Base-by-base conservation (phyloP, 306 rosid species). In the apple (Malus domestica) region DNA sequence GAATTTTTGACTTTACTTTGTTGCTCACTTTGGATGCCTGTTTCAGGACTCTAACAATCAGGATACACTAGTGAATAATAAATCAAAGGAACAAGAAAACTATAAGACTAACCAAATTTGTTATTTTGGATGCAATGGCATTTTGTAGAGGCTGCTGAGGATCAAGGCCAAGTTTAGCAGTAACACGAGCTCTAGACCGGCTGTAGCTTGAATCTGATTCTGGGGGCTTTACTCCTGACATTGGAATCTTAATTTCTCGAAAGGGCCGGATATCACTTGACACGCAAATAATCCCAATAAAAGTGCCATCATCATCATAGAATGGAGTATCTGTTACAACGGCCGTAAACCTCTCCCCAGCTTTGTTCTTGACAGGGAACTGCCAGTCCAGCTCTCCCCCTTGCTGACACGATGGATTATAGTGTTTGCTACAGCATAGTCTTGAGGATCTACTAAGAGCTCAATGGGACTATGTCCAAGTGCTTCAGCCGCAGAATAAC, bases 21-120 rank as follows among this genome's bases (percentile, higher is more conserved):
- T 83, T 90, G 86, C 98, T 87, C 85, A 96, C 89, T 86, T 86
- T 96, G 27, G 96, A 86, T 67, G 99, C 99, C 99, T 96, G 90
- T 87, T 78, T 82, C 16, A 80, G 27, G 72, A 62, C 78, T 80
- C 76, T 35, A 75, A 84, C 69, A 64, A 83, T 89, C 86, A 90
- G 82, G 70, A 79, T 32, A 88, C 38, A 55, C 62, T 67, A 78
- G 18, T 61, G 51, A 25, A 90, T 29, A 85, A 62, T 25, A 82
- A 86, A 81, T 75, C 68, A 80, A 46, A 77, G 46, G 62, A 77
- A 80, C 72, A 83, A 13, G 60, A 71, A 66, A 77, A 79, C 57
- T 46, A 80, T 23, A 59, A 68, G 22, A 90, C 99, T 88, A 89
- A 96, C 99, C 99, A 96, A 89, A 81, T 88, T 90, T 1, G 98